Evolutionary conservation across 768 basidiomycete genomes (phyloP).

Genomic region (Tylopilus vinaceipallidus): DNA sequence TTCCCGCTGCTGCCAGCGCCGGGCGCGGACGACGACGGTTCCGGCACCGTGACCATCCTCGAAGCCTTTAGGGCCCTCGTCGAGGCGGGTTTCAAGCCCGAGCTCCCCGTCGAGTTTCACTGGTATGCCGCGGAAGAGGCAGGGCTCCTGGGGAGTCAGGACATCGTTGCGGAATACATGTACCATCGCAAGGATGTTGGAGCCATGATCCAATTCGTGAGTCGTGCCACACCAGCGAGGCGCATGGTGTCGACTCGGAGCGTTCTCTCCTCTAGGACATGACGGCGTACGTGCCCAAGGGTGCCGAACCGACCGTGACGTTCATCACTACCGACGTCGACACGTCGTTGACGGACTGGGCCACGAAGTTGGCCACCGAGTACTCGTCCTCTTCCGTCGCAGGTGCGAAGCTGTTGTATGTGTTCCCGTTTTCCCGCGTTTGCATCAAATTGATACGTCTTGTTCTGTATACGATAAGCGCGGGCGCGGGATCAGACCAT

Average conservation of each 20-base stretch:
- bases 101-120: slow-evolving; percentile 71
- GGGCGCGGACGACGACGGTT: slow-evolving; percentile 51
- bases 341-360: slow-evolving; percentile 42
- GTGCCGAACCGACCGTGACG: slow-evolving; percentile 10
- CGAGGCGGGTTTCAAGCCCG: slow-evolving; percentile 64
- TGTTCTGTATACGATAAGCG: background rate
- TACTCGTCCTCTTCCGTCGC: slow-evolving; percentile 18
- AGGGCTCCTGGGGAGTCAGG: slow-evolving; percentile 35
- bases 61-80: slow-evolving; percentile 75
- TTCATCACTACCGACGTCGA: slow-evolving; percentile 39
- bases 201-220: slow-evolving; percentile 50
- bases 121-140: slow-evolving; percentile 79
- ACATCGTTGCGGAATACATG: slow-evolving; percentile 50
- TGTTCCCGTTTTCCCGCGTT: background rate
- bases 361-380: slow-evolving; percentile 33
- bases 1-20: slow-evolving; percentile 43
- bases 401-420: slow-evolving; percentile 33
- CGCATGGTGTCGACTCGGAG: slow-evolving; percentile 33
- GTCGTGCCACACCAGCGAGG: no score
- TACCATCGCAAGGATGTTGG: slow-evolving; percentile 43
- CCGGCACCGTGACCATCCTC: slow-evolving; percentile 75
- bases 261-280: slow-evolving; percentile 26
- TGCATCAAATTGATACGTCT: background rate
- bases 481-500: slow-evolving; percentile 31
- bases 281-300: slow-evolving; percentile 34